Base-by-base conservation (phyloP, 2,329 filamentous ascomycete species). In the Pyrenochaeta sp. region DNA sequence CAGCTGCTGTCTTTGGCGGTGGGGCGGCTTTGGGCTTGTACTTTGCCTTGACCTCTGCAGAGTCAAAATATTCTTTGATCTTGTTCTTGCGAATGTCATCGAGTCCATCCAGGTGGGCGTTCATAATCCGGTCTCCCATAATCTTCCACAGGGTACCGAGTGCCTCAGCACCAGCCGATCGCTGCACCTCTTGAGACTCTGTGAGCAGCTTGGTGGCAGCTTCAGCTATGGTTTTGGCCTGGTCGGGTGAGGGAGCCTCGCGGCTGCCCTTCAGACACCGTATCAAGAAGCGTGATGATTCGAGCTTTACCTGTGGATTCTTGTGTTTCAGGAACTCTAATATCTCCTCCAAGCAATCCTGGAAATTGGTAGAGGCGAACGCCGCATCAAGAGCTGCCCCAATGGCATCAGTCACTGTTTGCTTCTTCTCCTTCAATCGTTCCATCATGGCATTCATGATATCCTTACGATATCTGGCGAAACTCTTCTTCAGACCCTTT, bases 91-190 rank as follows among this genome's bases (percentile, higher is more conserved):
- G 87, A 63, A 98, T 98, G 20, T 99, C 95, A 71, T 99, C 95
- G 2, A 99, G 82, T 2, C 92, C 92, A 60, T 94, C 94, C 14
- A 99, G 79, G 73, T 96, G 90, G 7, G 91, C 90, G 37, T 90
- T 92, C 95, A 99, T 99, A 46, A 91, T 91, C 51, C 95, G 87
- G 76, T 99, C 96, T 36, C 95, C 94, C 79, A 98, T 91, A 49
- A 99, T 98, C 79, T 98, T 99, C 95, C 97, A 98, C 44, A 99
- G 77, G 0, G 93, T 97, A 60, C 96, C 95, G 2, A 99, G 81
- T 30, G 95, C 88, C 75, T 99, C 95, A 12, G 93, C 93, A 74
- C 93, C 95, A 27, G 92, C 92, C 43, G 94, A 89, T 77, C 95
- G 87, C 54, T 96, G 86, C 2, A 85, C 88, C 66, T 96, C 93